These are phyloP conservation scores for Penicillium alfredii DNA, from an alignment of 495 filamentous ascomycete species.

Conservation along the genomic window DNA sequence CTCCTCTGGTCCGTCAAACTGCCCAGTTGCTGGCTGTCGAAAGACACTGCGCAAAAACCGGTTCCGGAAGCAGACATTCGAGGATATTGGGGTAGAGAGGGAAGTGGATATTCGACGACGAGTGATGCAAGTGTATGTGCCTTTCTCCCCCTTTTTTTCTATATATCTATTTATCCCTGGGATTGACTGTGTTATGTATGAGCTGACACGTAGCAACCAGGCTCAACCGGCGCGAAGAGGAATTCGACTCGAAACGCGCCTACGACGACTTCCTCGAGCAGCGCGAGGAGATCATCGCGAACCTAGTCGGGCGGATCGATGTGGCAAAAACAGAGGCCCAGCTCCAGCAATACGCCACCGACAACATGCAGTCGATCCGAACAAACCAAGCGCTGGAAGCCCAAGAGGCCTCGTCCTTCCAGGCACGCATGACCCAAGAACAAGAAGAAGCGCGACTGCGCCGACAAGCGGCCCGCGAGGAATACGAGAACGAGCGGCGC, in stretches of 20 bases:
- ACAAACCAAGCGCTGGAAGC: constrained; percentile 49
- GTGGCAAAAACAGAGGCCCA: constrained; percentile 63
- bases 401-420: constrained; percentile 48
- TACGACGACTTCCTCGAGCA: constrained; percentile 95
- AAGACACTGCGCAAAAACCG: constrained; percentile 76
- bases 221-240: constrained; percentile 84
- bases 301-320: constrained; percentile 69
- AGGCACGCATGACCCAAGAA: constrained; percentile 61
- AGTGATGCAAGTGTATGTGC: constrained; percentile 60
- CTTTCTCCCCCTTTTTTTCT: neutral
- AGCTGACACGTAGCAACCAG: no score
- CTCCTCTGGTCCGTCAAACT: constrained; percentile 80
- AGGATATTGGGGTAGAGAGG: constrained; percentile 81
- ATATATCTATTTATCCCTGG: neutral
- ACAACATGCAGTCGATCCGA: constrained; percentile 55
- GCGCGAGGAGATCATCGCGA: constrained; percentile 85
- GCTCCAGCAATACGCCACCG: constrained; percentile 59
- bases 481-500: constrained; percentile 59
- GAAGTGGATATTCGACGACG: constrained; percentile 87
- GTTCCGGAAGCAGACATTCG: constrained; percentile 86
- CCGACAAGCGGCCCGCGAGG: constrained; percentile 49
- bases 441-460: constrained; percentile 56
- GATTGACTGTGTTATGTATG: no score
- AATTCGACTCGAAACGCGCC: constrained; percentile 73
- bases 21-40: constrained; percentile 80